phyloP scores from a whole-genome alignment of 1,139 yeast species.

The Kodamaea sp. region DNA sequence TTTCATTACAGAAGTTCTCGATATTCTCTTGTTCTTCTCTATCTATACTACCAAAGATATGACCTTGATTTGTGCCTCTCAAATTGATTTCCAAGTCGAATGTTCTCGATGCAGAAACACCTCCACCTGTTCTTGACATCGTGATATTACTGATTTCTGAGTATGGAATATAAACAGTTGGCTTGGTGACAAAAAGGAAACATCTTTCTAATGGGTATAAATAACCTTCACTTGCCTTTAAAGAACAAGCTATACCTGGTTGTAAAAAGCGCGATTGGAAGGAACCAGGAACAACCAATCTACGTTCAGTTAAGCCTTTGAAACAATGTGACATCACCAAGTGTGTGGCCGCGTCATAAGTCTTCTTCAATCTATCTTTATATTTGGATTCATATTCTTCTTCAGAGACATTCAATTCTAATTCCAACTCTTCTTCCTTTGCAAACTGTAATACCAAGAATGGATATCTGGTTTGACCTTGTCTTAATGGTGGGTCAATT shows the following conservation, averaged over 20 bases:
- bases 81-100: constrained; percentile 84
- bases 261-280: constrained; percentile 69
- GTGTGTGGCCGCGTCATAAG: constrained; percentile 80
- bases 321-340: constrained; percentile 85
- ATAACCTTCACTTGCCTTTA: constrained; percentile 94
- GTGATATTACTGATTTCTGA: constrained; percentile 73
- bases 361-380: constrained; percentile 69
- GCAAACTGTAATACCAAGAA: constrained; percentile 86
- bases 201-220: constrained; percentile 88
- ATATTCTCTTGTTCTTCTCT: constrained; percentile 83
- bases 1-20: constrained; percentile 72
- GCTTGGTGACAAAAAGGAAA: constrained; percentile 87
- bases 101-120: constrained; percentile 77
- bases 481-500: constrained; percentile 84
- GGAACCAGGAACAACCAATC: constrained; percentile 83
- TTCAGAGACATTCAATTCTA: constrained; percentile 82
- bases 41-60: constrained; percentile 83
- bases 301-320: constrained; percentile 84
- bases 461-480: constrained; percentile 96
- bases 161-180: constrained; percentile 87
- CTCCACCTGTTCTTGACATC: constrained; percentile 86
- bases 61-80: constrained; percentile 63
- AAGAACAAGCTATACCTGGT: constrained; percentile 86
- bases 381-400: constrained; percentile 76
- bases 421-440: constrained; percentile 86